Conservation (phyloP, 140 eudicot species). For the Cichorium intybus region DNA sequence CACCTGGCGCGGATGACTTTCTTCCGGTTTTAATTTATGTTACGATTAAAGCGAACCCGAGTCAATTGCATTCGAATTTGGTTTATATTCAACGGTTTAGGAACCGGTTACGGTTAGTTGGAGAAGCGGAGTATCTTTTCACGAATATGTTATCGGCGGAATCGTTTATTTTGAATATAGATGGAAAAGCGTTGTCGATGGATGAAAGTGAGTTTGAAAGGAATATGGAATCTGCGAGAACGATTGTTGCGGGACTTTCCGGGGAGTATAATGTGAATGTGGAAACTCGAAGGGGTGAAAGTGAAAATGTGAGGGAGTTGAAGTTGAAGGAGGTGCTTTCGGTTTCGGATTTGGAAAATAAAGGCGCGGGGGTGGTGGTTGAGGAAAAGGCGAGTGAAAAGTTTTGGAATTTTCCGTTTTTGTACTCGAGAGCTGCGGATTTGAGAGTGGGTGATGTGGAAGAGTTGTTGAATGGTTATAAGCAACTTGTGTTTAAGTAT, state of each 20-base stretch:
- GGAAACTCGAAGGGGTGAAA: conserved; percentile 28
- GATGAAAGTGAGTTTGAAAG: conserved; percentile 59
- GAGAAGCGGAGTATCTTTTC: conserved; percentile 76
- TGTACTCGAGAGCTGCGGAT: conserved; percentile 37
- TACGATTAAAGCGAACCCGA: conserved; percentile 57
- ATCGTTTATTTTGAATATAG: conserved; percentile 60
- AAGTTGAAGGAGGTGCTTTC: conserved; percentile 26
- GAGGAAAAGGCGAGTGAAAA: conserved; percentile 22
- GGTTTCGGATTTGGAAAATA: conserved; percentile 31
- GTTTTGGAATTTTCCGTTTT: conserved; percentile 27
- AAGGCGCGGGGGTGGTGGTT: conserved; percentile 18
- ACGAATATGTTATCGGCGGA: conserved; percentile 82
- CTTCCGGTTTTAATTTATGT: conserved; percentile 51
- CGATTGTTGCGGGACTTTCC: conserved; percentile 45
- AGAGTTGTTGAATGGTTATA: conserved; percentile 41
- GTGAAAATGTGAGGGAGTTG: conserved; percentile 11
- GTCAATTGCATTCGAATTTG: conserved; percentile 78
- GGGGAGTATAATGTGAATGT: conserved; percentile 21
- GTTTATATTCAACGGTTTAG: conserved; percentile 72
- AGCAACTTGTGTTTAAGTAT: conserved; percentile 38
- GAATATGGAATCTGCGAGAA: conserved; percentile 69
- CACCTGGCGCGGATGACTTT: conserved; percentile 62
- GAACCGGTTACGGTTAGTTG: conserved; percentile 52
- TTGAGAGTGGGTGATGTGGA: conserved; percentile 45
- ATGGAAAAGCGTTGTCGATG: conserved; percentile 70